phyloP scores from a whole-genome alignment of 139 green algal genomes.

The Chloropicon primus region DNA sequence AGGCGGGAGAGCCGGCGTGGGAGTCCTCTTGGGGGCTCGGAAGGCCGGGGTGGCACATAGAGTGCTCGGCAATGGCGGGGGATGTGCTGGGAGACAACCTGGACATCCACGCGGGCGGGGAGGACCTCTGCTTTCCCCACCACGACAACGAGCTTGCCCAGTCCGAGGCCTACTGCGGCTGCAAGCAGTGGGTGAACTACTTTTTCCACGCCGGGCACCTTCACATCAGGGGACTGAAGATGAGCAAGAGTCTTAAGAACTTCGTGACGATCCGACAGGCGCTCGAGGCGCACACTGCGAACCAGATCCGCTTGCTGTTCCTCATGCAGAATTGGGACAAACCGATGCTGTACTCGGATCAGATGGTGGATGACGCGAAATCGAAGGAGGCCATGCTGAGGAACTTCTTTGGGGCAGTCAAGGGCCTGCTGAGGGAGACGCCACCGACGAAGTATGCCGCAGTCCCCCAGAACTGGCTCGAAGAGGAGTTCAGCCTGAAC shows the following conservation, averaged over 20 bases:
- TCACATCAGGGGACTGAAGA: slow-evolving; percentile 94
- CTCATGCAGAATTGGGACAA: slow-evolving; percentile 77
- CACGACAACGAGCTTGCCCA: slow-evolving; percentile 98
- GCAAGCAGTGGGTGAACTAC: slow-evolving; percentile 93
- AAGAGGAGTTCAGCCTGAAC: slow-evolving; percentile 44
- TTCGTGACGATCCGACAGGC: slow-evolving; percentile 92
- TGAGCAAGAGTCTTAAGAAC: slow-evolving; percentile 99
- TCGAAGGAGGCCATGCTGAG: slow-evolving; percentile 53
- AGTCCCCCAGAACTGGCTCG: slow-evolving; percentile 13
- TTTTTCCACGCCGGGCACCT: slow-evolving; percentile 93
- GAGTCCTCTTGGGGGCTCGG: slow-evolving; percentile 74
- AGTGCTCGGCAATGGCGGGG: slow-evolving; percentile 93
- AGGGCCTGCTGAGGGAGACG: slow-evolving; percentile 50
- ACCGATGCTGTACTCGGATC: slow-evolving; percentile 8
- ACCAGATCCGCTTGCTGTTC: slow-evolving; percentile 92
- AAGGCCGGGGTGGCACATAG: slow-evolving; percentile 90
- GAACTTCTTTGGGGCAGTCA: slow-evolving; percentile 90
- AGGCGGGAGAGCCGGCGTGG: slow-evolving; percentile 88
- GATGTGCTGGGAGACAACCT: slow-evolving; percentile 64
- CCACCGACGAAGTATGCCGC: neutral
- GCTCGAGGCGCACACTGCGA: slow-evolving; percentile 56
- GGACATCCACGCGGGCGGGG: slow-evolving; percentile 83
- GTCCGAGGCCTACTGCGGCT: slow-evolving; percentile 65
- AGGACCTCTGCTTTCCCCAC: slow-evolving; percentile 93
- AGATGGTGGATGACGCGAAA: neutral